Evolutionary conservation across 2,329 filamentous ascomycete genomes (phyloP), one percentile per base, ranked within the genome.

Genomic region (Ophiostoma montium): DNA sequence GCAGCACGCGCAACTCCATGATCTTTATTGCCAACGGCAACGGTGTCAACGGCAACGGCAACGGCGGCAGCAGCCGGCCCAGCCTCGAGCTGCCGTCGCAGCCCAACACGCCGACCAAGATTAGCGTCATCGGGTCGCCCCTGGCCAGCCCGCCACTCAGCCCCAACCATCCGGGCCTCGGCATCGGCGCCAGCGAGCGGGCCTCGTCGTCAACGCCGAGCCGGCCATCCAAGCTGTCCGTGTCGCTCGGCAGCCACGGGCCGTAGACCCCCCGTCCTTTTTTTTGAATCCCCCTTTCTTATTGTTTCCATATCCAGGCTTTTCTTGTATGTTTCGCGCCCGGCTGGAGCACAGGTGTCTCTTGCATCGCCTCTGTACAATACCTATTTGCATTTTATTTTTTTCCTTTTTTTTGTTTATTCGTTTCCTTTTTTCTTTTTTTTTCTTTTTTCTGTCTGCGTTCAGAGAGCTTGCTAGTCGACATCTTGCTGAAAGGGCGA

Each of bases 221-320:
- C 38, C 51, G 51, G n/a, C 32, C 52, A 5, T 51, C 50, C 1
- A 44, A 43, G 23, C 46, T 55, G 45, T 49, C 54, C 12, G 23
- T 47, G 9, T 55, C 54, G 4, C 23, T 55, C 30, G 54, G 54
- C 11, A 52, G 54, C 2, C 54, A 55, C 19, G 21, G 53, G 19
- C 38, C 45, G 12, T 53, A 32, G 30, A 35, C 11, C 5, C 18
- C 9, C 18, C 9, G 16, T 8, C 9, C 3, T 41, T 30, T 16
- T n/a, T 18, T 42, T 30, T 42, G 15, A 23, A 31, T 42, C 30
- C 12, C 21, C 16, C 2, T 41, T 19, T 13, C 12, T n/a, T 27
- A 19, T 18, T 19, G 35, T 38, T 38, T 19, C 8, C 16, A 19
- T 38, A 38, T 18, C 7, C 19, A n/a, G n/a, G n/a, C n/a, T n/a